These are phyloP conservation scores for Phytophthora capsici DNA, from an alignment of 352 stramenopile species.

Conservation along the genomic window DNA sequence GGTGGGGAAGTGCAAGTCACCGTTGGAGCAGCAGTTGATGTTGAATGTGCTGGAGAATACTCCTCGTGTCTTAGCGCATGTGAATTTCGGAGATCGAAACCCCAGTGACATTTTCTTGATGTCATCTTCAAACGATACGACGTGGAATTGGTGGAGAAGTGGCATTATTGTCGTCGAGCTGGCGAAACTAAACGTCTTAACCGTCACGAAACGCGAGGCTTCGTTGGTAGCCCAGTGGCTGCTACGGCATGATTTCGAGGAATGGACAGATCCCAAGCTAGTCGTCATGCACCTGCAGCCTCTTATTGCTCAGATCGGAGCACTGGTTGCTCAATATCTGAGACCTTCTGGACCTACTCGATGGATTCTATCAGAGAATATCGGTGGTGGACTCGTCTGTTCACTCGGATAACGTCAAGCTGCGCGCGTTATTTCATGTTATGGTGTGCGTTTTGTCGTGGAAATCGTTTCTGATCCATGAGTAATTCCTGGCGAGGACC, in stretches of 20 bases:
- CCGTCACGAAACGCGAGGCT: slow-evolving; percentile 31
- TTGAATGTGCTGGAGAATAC: slow-evolving; percentile 39
- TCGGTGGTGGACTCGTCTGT: slow-evolving; percentile 14
- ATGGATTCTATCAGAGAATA: slow-evolving; percentile 33
- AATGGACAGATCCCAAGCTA: slow-evolving; percentile 30
- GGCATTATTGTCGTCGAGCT: slow-evolving; percentile 37
- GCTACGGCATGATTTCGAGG: slow-evolving; percentile 40
- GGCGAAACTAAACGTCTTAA: slow-evolving; percentile 15
- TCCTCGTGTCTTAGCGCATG: slow-evolving; percentile 32
- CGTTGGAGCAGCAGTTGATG: slow-evolving; percentile 52
- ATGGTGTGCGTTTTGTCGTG: slow-evolving; percentile 33
- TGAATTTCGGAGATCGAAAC: slow-evolving; percentile 28
- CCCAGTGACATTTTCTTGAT: slow-evolving; percentile 26
- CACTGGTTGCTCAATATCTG: slow-evolving; percentile 26
- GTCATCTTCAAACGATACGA: slow-evolving; percentile 3
- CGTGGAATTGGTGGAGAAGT: slow-evolving; percentile 48
- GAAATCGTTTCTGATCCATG: slow-evolving; percentile 26
- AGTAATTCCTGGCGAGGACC: slow-evolving; percentile 25
- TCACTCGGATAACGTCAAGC: slow-evolving; percentile 21
- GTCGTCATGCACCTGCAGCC: slow-evolving; percentile 23
- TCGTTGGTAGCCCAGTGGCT: slow-evolving; percentile 42
- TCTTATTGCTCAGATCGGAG: slow-evolving; percentile 28
- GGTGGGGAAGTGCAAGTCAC: slow-evolving; percentile 26
- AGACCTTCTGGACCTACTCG: slow-evolving; percentile 42
- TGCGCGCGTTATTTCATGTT: slow-evolving; percentile 30